Percentiles rank a stretch among this genome's conserved stretches.
Conservation (phyloP, 1,284 basidiomycete genomes). For the Sanghuangporus weigelae region DNA sequence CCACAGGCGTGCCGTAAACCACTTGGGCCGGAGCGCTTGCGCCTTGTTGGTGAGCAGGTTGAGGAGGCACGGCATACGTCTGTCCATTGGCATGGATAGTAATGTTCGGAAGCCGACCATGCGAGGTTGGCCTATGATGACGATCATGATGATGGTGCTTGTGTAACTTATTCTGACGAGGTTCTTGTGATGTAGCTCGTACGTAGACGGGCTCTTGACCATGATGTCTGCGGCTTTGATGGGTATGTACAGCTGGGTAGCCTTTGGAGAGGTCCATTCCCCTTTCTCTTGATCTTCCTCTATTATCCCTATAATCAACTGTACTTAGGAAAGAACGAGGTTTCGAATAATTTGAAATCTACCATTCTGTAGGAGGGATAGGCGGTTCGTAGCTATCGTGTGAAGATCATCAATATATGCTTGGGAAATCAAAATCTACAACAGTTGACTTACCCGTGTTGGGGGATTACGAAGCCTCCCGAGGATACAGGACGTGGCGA, state of each 20-base stretch:
- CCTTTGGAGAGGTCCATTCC: slow-evolving; percentile 3
- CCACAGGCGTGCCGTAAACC: not conserved
- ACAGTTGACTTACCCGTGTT: not conserved
- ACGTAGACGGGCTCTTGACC: not conserved
- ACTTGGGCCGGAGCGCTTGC: not conserved
- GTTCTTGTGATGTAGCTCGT: not conserved
- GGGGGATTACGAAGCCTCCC: slow-evolving; percentile 12
- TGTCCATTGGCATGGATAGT: slow-evolving; percentile 10
- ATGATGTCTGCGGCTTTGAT: not conserved
- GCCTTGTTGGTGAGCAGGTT: not conserved
- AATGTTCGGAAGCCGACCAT: not conserved
- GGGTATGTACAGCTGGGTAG: not conserved
- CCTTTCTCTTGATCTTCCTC: slow-evolving; percentile 7
- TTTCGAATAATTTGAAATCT: not conserved
- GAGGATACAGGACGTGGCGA: not conserved
- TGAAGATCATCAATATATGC: not conserved
- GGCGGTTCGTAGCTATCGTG: not conserved
- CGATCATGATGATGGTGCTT: slow-evolving; percentile 2
- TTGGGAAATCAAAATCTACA: not conserved
- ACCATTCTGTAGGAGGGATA: not conserved
- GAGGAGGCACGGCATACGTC: slow-evolving; percentile 2
- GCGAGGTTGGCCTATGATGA: not conserved
- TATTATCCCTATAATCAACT: not conserved
- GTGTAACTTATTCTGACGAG: not conserved
- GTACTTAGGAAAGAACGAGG: not conserved